Conservation (phyloP, 805 yeast species). For the Danielia reshetovae region DNA sequence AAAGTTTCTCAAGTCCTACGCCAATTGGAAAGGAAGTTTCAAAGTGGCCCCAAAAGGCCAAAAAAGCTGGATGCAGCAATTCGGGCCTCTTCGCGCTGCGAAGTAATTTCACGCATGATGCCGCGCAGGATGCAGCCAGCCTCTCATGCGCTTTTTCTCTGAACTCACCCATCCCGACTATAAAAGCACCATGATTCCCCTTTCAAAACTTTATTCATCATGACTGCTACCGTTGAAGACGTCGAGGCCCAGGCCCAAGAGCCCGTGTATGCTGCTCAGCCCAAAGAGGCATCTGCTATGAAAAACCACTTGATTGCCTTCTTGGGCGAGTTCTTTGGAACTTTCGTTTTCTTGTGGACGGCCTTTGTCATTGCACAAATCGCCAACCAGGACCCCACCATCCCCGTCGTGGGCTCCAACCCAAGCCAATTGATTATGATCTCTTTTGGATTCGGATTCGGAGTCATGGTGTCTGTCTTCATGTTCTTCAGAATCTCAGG, state of each 20-base stretch:
- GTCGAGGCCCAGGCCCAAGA: constrained; percentile 1
- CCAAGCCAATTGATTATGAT: constrained; percentile 75
- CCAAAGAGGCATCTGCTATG: neutral
- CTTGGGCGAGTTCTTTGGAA: constrained; percentile 80
- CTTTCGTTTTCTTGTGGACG: constrained; percentile 77
- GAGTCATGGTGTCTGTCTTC: constrained; percentile 71
- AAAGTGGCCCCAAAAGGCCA: too few relatives aligned
- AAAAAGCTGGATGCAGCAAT: too few relatives aligned
- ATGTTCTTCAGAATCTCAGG: constrained; percentile 75
- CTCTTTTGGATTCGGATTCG: constrained; percentile 73
- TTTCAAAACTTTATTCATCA: too few relatives aligned
- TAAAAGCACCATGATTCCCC: too few relatives aligned
- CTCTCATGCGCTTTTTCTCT: too few relatives aligned
- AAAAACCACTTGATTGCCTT: constrained; percentile 46
- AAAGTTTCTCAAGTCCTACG: too few relatives aligned
- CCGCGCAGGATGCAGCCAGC: too few relatives aligned
- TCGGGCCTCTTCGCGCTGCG: too few relatives aligned
- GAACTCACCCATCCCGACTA: too few relatives aligned
- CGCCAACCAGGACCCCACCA: constrained; percentile 58
- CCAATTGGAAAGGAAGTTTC: too few relatives aligned
- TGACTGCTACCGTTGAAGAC: constrained; percentile 3
- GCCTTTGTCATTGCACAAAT: constrained; percentile 81
- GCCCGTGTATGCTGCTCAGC: neutral
- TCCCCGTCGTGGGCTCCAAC: constrained; percentile 41
- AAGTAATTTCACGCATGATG: too few relatives aligned